phyloP scores from a whole-genome alignment of 345 rosid species.

The Kandelia obovata region DNA sequence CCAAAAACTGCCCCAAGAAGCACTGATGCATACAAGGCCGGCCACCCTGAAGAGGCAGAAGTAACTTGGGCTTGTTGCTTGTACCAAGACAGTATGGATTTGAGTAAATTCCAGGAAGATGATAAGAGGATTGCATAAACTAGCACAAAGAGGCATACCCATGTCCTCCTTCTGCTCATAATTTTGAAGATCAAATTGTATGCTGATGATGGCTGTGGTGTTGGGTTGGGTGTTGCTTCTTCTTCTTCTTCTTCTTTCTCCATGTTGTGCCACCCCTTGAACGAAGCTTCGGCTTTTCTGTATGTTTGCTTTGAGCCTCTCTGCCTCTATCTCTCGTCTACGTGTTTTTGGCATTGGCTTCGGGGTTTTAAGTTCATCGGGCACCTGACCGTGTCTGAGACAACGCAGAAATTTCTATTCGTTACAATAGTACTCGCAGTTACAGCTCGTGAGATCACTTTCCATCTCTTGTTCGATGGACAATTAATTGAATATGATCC shows the following conservation, averaged over 20 bases:
- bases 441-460: neutral
- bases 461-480: no score
- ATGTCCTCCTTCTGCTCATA: conserved; percentile 92
- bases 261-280: conserved; percentile 17
- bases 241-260: conserved; percentile 22
- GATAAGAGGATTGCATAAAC: conserved; percentile 74
- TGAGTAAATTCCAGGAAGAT: conserved; percentile 69
- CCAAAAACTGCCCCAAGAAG: conserved; percentile 86
- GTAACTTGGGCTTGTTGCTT: conserved; percentile 16
- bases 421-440: conserved; percentile 2
- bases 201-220: conserved; percentile 29
- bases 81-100: conserved; percentile 63
- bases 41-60: conserved; percentile 53
- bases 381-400: neutral
- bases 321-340: neutral
- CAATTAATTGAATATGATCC: no score
- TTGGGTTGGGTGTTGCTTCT: conserved; percentile 12
- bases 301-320: neutral
- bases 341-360: neutral
- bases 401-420: neutral
- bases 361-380: no score
- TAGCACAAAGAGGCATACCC: conserved; percentile 78
- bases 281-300: conserved; percentile 4
- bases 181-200: conserved; percentile 51
- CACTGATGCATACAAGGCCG: conserved; percentile 86